Percentiles rank a stretch among this genome's conserved stretches.
Conservation (phyloP, 371 early-diverging fungal species). For the Mucor circinelloides region DNA sequence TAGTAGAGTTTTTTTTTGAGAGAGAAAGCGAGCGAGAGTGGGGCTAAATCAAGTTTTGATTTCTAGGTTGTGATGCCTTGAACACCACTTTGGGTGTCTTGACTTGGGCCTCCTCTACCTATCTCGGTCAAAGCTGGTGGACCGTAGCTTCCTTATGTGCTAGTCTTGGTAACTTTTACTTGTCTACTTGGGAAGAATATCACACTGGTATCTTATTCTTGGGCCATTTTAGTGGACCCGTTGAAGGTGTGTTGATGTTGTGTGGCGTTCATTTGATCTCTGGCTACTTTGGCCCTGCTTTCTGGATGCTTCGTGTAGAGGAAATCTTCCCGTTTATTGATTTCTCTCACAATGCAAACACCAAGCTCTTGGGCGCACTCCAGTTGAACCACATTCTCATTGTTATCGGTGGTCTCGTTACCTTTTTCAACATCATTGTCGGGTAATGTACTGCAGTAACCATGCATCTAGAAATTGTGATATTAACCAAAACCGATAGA, state of each 20-base stretch:
- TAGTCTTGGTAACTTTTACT: constrained; percentile 86
- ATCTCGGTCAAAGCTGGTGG: constrained; percentile 82
- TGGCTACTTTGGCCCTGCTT: constrained; percentile 54
- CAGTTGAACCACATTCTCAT: constrained; percentile 68
- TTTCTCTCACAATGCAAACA: constrained; percentile 19
- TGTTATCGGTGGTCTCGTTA: constrained; percentile 54
- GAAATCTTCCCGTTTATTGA: constrained; percentile 34
- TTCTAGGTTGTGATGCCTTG: constrained; percentile 88
- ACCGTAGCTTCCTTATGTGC: constrained; percentile 56
- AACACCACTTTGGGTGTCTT: constrained; percentile 73
- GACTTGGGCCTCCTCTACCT: constrained; percentile 66
- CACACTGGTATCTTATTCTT: constrained; percentile 91
- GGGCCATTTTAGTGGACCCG: constrained; percentile 93
- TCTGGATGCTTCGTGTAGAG: constrained; percentile 41
- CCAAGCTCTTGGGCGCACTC: constrained; percentile 49
- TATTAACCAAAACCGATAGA: constrained; percentile 9
- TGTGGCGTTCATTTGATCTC: constrained; percentile 66
- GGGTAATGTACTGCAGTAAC: constrained; percentile 41
- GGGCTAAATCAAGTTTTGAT: neutral
- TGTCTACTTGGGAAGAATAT: constrained; percentile 96
- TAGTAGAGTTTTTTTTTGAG: neutral
- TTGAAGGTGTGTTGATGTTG: constrained; percentile 90
- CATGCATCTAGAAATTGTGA: neutral
- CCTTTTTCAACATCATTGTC: constrained; percentile 62
- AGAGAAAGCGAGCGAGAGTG: neutral